Percentiles rank a stretch among this genome's conserved stretches.
Evolutionary conservation across 2,329 filamentous ascomycete genomes (phyloP).

Genomic region (Fusarium sp.): DNA sequence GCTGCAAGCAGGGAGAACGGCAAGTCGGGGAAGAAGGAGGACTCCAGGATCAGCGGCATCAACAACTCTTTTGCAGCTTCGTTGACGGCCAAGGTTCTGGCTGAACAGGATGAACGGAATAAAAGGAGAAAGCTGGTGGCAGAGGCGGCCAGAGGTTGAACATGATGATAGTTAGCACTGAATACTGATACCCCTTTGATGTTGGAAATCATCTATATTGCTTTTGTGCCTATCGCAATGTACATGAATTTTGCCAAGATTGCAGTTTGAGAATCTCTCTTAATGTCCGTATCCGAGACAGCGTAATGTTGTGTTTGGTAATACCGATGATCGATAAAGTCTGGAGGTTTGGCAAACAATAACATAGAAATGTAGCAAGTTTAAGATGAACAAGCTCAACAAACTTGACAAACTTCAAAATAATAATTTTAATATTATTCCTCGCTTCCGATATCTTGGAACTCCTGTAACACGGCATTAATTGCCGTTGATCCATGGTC

Average conservation of each 20-base stretch:
- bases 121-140: constrained; percentile 74
- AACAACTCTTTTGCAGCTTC: constrained; percentile 88
- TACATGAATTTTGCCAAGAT: not conserved
- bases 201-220: not conserved
- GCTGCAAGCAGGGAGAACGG: constrained; percentile 60
- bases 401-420: no score
- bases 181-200: constrained; percentile 38
- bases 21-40: constrained; percentile 45
- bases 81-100: constrained; percentile 83
- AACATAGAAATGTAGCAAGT: not conserved
- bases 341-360: not conserved
- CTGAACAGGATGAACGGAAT: constrained; percentile 83
- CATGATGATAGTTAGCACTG: not conserved
- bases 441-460: not conserved
- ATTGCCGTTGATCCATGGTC: not conserved
- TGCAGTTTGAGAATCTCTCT: not conserved
- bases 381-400: no score
- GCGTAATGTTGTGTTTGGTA: not conserved
- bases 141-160: constrained; percentile 31
- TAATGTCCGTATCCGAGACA: not conserved
- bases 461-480: not conserved
- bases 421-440: not conserved
- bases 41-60: constrained; percentile 66
- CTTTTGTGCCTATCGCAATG: not conserved
- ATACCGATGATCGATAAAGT: no score